These are phyloP conservation scores for Fulvia fulva DNA, from an alignment of 2,329 filamentous ascomycete genomes.

Conservation along the genomic window DNA sequence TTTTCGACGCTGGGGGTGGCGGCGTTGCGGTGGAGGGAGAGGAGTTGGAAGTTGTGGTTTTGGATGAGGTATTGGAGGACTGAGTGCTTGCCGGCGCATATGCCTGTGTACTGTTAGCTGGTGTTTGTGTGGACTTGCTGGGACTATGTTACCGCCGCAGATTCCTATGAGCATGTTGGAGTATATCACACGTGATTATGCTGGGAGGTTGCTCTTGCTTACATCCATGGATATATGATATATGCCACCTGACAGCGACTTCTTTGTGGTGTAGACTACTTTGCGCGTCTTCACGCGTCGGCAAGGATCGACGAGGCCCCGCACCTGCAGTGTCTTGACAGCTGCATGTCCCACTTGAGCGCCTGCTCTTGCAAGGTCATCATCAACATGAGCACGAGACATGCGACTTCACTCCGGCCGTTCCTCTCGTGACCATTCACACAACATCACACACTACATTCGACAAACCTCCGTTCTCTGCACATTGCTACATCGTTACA, in stretches of 20 bases:
- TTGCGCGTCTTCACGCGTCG: not conserved
- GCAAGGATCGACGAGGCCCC: not conserved
- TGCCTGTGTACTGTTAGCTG: constrained; percentile 53
- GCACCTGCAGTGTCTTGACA: not conserved
- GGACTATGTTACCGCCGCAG: constrained; percentile 58
- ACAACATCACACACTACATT: not conserved
- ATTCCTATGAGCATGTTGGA: constrained; percentile 54
- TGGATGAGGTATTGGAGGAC: constrained; percentile 82
- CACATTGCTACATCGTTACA: not conserved
- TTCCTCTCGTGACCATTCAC: not conserved
- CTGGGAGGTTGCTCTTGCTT: not conserved
- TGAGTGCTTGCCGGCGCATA: constrained; percentile 88
- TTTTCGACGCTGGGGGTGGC: constrained; percentile 41
- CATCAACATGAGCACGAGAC: not conserved
- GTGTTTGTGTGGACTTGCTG: not conserved
- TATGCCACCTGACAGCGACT: not conserved
- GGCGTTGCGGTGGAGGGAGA: constrained; percentile 54
- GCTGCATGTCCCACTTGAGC: not conserved
- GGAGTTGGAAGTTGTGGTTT: constrained; percentile 73
- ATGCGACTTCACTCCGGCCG: not conserved
- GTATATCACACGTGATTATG: not conserved
- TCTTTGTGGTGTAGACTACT: not conserved
- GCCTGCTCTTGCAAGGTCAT: not conserved
- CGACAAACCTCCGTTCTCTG: not conserved
- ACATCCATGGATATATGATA: not conserved